Base-by-base conservation (phyloP, 805 yeast genomes). In the Pichia californica region DNA sequence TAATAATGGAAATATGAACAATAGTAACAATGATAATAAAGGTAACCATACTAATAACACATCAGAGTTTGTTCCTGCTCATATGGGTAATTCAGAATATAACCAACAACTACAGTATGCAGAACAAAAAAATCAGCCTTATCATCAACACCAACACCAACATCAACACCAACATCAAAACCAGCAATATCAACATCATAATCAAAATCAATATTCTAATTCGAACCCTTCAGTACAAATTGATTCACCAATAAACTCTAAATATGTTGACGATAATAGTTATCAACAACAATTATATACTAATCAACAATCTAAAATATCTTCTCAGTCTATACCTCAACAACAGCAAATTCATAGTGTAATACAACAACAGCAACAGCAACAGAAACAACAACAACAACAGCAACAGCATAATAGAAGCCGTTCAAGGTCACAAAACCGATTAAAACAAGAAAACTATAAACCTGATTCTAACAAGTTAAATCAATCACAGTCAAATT, bases 1-100 rank as follows among this genome's bases (percentile, higher is more conserved):
- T 38, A 48, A 43, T 32, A 38, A 39, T 27, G 47, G 18, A 20
- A 32, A 14, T 5, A 14, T 6, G 15, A 42, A 15, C 30, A 29
- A 11, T 43, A 44, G 14, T 32, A 41, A 9, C n/a, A n/a, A n/a
- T n/a, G n/a, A n/a, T n/a, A n/a, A n/a, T n/a, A n/a, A n/a, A n/a
- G n/a, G 46, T 36, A 52, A 47, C 28, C n/a, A 40, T 19, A 38
- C 32, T 28, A 37, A 38, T 38, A 48, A 43, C 30, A 38, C 37
- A 25, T 20, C 38, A 20, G 43, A 31, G 10, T 35, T 36, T 26
- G 42, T 47, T 25, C 51, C 52, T 1, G 41, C 48, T 26, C 49
- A 52, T 15, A 25, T 28, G 42, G 42, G 31, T 3, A 45, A 39
- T 16, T 29, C 42, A n/a, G 45, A 29, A 34, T 48, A 47, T 37